Evolutionary conservation across 2,329 filamentous ascomycete genomes (phyloP), one percentile per base, ranked within the genome.

Genomic region (Trichoderma oligosporum): DNA sequence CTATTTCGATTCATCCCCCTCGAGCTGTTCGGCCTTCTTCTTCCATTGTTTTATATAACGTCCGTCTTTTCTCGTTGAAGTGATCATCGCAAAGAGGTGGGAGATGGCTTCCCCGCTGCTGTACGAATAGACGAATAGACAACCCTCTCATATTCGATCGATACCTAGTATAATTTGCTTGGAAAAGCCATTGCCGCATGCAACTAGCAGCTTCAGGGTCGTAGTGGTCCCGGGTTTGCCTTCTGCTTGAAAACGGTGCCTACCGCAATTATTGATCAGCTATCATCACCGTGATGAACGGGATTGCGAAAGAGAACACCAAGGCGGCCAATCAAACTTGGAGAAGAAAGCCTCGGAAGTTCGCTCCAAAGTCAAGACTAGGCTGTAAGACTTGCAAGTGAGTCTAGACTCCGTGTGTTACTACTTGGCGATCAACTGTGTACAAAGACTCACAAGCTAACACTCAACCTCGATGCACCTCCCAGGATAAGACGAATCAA

Each of bases 371-470:
- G 46, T 49, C 46, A 16, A 49, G 46, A 24, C 46, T 49, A 5
- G 46, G 46, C 46, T 49, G 46, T 38, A 49, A 49, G 20, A 49
- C 46, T 20, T 49, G 46, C 46, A 49, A 49, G 46, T 49, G 46
- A 49, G 46, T 38, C 33, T 18, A 7, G 27, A 7, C n/a, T 38
- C 46, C 1, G 27, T 27, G 46, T 7, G 0, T 27, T 38, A 3
- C 14, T 49, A 9, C 14, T 7, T 38, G 35, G 31, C 8, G 14
- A 38, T 49, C 46, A 38, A 38, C 20, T 27, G 3, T 9, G n/a
- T 8, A 18, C 9, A 20, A 18, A 49, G 33, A 18, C 9, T 5
- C 9, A 12, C 5, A 1, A 49, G 22, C 9, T 38, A 22, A 49
- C 8, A 27, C 20, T 18, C 33, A 4, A 36, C 14, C 8, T 18